Base-by-base conservation (phyloP, 148 eudicot species). In the Cornus kousa region DNA sequence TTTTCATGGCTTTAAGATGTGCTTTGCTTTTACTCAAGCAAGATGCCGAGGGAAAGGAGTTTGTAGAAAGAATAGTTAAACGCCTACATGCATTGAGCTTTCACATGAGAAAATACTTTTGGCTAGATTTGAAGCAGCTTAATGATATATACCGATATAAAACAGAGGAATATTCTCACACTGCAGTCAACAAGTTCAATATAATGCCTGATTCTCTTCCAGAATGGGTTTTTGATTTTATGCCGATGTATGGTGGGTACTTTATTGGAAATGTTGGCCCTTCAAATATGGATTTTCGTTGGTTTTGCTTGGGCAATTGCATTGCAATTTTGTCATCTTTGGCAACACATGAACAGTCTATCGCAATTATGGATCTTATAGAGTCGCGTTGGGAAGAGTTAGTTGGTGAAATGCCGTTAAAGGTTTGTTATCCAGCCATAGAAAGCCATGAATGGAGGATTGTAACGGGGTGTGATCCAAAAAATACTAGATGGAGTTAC, bases 121-220 rank as follows among this genome's bases (percentile, higher is more conserved):
- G 97, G 97, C 74, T 93, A 71, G 95, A 93, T 80, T 82, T 91
- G 72, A 93, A 93, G 90, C 95, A 91, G 75, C 88, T 93, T 43
- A 93, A 93, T 78, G 93, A 91, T 74, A 90, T 93, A 73, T 93
- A 93, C 46, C 89, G 97, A 9, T 93, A 90, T 84, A 93, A 93
- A 82, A 93, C 97, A 0, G 97, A 93, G 80, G 97, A 93, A 80
- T 93, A 93, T 79, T 93, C 97, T 77, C 94, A 93, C 68, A 93
- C 97, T 32, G 97, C 97, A 20, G 97, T 93, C 55, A 93, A 93
- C 85, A 91, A 91, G 78, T 93, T 91, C 82, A 93, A 93, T 80
- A 84, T 93, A 65, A 93, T 94, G 91, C 98, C 98, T 14, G 98
- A 95, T 85, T 95, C 98, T 50, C 93, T 95, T 31, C 98, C 98